A percentile compares a stretch with the other conserved stretches of the same genome.
Conservation (phyloP, 176 grass and related monocot genomes). For the Zoysia japonica region DNA sequence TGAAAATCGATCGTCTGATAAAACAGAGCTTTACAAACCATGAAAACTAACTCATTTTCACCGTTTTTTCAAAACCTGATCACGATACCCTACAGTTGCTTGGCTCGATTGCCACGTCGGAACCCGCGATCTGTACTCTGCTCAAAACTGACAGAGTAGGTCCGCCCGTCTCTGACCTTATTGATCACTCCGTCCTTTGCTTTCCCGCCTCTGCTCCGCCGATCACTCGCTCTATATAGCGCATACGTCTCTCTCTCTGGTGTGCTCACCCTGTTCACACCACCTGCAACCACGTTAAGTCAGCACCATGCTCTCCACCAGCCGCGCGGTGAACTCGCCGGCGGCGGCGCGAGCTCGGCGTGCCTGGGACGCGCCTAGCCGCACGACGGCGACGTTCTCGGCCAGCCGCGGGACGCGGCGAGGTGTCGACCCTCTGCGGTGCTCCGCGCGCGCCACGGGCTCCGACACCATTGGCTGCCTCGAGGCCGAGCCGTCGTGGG, state of each 20-base stretch:
- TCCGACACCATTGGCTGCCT: conserved; percentile 44
- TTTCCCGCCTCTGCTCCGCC: not conserved
- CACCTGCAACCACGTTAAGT: not conserved
- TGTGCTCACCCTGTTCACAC: not conserved
- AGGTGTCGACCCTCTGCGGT: conserved; percentile 3
- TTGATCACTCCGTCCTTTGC: not conserved
- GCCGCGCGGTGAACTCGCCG: not conserved
- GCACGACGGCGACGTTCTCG: not conserved
- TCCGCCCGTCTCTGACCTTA: not conserved
- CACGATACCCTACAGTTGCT: not conserved
- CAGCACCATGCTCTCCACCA: conserved; percentile 31
- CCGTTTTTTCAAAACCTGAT: no score
- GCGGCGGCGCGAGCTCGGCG: not conserved
- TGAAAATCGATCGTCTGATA: no score
- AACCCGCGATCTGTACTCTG: not conserved
- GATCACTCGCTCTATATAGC: no score
- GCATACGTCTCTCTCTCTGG: no score
- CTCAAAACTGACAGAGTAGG: not conserved
- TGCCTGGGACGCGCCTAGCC: not conserved
- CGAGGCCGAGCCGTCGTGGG: no score
- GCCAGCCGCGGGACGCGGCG: not conserved
- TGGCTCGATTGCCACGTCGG: conserved; percentile 1
- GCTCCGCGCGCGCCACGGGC: conserved; percentile 36
- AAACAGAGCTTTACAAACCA: no score
- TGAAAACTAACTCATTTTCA: no score